phyloP scores from a whole-genome alignment of 1,284 basidiomycete species.

The Apiotrichum sp. region DNA sequence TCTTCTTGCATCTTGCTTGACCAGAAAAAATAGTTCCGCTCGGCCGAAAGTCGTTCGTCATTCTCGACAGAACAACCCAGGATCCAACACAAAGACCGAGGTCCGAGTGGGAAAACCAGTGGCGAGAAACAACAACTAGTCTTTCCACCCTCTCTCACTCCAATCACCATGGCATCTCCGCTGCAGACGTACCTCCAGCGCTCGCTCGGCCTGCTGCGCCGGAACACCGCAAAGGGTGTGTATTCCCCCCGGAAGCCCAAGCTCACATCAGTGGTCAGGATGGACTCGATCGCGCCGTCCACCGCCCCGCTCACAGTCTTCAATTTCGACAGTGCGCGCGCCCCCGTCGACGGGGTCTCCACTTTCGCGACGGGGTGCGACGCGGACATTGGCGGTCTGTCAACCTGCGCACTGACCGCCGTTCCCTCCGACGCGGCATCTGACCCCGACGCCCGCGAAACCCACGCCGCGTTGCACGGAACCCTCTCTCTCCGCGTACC shows the following conservation, averaged over 20 bases:
- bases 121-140: no score
- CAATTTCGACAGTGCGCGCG: slow-evolving; percentile 21
- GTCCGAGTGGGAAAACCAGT: no score
- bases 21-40: neutral
- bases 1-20: no score
- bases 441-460: neutral
- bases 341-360: slow-evolving; percentile 15
- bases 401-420: slow-evolving; percentile 28
- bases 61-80: no score
- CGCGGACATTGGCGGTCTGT: slow-evolving; percentile 42
- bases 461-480: slow-evolving; percentile 39
- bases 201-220: slow-evolving; percentile 31
- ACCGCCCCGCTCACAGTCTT: slow-evolving; percentile 29
- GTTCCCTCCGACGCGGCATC: slow-evolving; percentile 8
- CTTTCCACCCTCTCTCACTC: no score
- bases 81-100: no score
- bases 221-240: slow-evolving; percentile 34
- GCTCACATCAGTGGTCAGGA: slow-evolving; percentile 28
- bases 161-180: slow-evolving; percentile 19
- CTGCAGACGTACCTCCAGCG: slow-evolving; percentile 39
- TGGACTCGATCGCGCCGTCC: slow-evolving; percentile 23
- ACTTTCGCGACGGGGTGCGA: slow-evolving; percentile 37
- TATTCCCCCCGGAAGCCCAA: neutral
- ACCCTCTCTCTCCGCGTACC: slow-evolving; percentile 41
- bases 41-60: neutral